A percentile compares a stretch with the other conserved stretches of the same genome.
Conservation (phyloP, 1,139 yeast species). For the Sugiyamaella xylanicola region DNA sequence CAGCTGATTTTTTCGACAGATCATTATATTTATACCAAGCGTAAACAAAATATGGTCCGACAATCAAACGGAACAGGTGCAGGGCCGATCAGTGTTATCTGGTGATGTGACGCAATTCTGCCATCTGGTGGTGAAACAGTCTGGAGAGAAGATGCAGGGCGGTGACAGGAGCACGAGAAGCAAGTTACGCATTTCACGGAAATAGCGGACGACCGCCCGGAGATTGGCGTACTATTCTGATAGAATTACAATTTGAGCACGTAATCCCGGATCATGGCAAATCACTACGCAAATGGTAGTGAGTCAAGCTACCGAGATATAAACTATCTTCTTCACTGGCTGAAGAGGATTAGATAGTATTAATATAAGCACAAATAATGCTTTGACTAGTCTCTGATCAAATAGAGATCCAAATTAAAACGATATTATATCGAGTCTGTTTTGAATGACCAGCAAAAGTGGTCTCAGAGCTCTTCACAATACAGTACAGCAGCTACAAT, state of each 20-base stretch:
- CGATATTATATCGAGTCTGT: no score
- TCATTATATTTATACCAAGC: not conserved
- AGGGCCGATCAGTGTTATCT: not conserved
- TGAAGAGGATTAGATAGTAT: no score
- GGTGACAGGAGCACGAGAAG: not conserved
- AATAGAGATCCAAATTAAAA: no score
- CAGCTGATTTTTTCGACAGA: no score
- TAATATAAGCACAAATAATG: not conserved
- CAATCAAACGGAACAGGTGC: not conserved
- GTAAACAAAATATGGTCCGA: not conserved
- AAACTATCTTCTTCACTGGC: no score
- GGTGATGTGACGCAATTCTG: slow-evolving; percentile 11
- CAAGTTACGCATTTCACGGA: not conserved
- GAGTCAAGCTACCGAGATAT: no score
- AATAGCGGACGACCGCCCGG: slow-evolving; percentile 10
- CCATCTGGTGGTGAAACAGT: not conserved
- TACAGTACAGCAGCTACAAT: not conserved
- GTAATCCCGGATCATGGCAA: not conserved
- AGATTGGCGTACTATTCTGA: not conserved
- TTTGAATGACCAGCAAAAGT: no score
- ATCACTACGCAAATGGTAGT: not conserved
- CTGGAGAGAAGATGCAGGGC: slow-evolving; percentile 5
- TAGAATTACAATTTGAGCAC: not conserved
- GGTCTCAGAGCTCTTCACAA: not conserved
- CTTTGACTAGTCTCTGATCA: no score